Conservation (phyloP, 495 filamentous ascomycete genomes). For the Letharia columbiana region DNA sequence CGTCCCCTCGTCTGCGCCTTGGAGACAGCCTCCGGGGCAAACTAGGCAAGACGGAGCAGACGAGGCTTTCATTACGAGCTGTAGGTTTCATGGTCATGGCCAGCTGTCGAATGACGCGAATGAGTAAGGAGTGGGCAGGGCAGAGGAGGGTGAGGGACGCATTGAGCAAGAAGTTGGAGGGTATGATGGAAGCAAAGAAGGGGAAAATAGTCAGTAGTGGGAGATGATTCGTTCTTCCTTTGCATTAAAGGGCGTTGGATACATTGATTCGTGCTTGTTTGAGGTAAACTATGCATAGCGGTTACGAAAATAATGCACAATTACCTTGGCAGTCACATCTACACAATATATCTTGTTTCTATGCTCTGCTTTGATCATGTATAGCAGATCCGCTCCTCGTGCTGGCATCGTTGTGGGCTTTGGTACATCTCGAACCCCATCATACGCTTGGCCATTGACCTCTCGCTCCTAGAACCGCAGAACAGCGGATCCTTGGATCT, state of each 20-base stretch:
- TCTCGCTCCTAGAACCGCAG: no score
- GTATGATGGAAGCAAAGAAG: constrained; percentile 8
- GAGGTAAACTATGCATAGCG: not conserved
- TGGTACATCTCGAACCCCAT: no score
- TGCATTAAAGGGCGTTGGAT: constrained; percentile 1
- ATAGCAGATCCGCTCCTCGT: no score
- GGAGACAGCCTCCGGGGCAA: constrained; percentile 14
- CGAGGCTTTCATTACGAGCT: constrained; percentile 38
- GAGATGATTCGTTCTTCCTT: not conserved
- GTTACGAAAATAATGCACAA: not conserved
- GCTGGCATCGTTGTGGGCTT: no score
- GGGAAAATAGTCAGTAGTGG: not conserved
- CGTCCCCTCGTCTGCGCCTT: constrained; percentile 23
- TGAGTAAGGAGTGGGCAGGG: constrained; percentile 44
- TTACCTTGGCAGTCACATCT: not conserved
- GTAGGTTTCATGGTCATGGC: constrained; percentile 48
- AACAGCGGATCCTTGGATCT: no score
- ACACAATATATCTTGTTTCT: not conserved
- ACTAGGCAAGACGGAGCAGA: constrained; percentile 28
- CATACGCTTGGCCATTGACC: no score
- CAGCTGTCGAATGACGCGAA: constrained; percentile 44
- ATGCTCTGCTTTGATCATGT: not conserved
- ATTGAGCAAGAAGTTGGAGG: constrained; percentile 13
- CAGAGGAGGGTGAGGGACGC: constrained; percentile 37
- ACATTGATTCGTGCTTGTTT: not conserved